Evolutionary conservation across 352 stramenopile genomes (phyloP).

Genomic region (Phytophthora fragariae): DNA sequence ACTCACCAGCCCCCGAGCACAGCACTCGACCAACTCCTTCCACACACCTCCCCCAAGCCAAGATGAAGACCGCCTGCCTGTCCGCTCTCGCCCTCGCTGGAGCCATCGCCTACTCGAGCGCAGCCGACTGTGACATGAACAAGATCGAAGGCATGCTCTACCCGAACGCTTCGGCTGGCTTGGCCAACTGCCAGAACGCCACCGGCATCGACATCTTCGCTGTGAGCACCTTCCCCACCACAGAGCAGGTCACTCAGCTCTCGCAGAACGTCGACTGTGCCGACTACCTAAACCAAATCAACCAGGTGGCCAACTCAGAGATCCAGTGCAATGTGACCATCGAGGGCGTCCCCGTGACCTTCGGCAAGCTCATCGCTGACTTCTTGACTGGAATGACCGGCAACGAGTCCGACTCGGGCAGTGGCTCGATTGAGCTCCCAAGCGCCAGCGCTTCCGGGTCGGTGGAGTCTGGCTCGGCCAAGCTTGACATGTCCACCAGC

Average conservation of each 20-base stretch:
- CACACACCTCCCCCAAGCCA: background rate
- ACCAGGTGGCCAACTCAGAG: conserved; percentile 66
- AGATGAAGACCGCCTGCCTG: conserved; percentile 42
- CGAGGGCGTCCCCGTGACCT: conserved; percentile 51
- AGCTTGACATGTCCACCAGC: conserved; percentile 21
- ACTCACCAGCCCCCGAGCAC: conserved; percentile 31
- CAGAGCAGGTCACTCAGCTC: conserved; percentile 60
- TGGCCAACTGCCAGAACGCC: conserved; percentile 46
- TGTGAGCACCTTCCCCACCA: conserved; percentile 53
- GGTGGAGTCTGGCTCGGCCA: conserved; percentile 8
- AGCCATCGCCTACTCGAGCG: conserved; percentile 34
- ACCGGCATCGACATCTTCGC: conserved; percentile 71
- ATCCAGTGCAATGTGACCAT: conserved; percentile 69
- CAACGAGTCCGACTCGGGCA: conserved; percentile 63
- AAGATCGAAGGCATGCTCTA: conserved; percentile 65
- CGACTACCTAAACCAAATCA: conserved; percentile 80
- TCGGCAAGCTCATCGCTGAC: conserved; percentile 59
- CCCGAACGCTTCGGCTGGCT: conserved; percentile 62
- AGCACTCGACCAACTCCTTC: conserved; percentile 21
- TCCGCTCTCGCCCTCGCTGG: conserved; percentile 32
- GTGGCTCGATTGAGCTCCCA: conserved; percentile 37
- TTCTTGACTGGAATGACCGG: conserved; percentile 70
- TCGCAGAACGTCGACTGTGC: conserved; percentile 64
- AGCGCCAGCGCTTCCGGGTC: conserved; percentile 37
- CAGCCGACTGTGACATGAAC: conserved; percentile 56